Percentiles rank a stretch among this genome's conserved stretches.
phyloP scores from a whole-genome alignment of 2,329 filamentous ascomycete species.

The Calonectria pseudoreteaudii region DNA sequence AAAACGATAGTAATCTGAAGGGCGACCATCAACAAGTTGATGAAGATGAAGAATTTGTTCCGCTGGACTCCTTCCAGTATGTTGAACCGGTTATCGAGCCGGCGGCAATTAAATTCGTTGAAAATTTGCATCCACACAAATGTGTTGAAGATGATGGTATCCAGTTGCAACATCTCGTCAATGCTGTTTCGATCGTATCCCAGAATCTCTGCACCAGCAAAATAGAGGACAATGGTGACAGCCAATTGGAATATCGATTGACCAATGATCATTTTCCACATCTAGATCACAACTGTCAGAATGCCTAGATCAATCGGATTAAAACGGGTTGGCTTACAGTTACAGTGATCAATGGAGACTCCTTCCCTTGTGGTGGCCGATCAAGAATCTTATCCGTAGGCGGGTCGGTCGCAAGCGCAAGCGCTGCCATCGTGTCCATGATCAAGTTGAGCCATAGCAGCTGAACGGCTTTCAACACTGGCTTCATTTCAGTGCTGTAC shows the following conservation, averaged over 20 bases:
- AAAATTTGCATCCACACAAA: slow-evolving; percentile 80
- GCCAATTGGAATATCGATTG: not conserved
- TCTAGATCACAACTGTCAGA: not conserved
- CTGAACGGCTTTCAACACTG: slow-evolving; percentile 73
- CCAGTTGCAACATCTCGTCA: slow-evolving; percentile 49
- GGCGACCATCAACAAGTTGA: slow-evolving; percentile 68
- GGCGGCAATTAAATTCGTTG: slow-evolving; percentile 75
- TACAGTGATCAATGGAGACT: not conserved
- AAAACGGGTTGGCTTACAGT: not conserved
- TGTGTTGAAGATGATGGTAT: slow-evolving; percentile 74
- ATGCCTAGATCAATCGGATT: too few species aligned
- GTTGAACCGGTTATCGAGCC: not conserved
- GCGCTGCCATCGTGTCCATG: slow-evolving; percentile 50
- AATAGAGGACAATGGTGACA: not conserved
- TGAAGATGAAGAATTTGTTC: slow-evolving; percentile 69
- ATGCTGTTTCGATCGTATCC: slow-evolving; percentile 51
- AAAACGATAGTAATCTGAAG: slow-evolving; percentile 69
- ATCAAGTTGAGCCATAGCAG: slow-evolving; percentile 77
- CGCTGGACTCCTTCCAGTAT: slow-evolving; percentile 56
- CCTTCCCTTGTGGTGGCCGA: not conserved
- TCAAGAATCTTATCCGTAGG: not conserved
- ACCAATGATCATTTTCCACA: slow-evolving; percentile 2
- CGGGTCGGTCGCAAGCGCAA: not conserved
- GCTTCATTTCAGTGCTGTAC: slow-evolving; percentile 64
- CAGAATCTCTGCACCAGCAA: not conserved